Conservation (phyloP, 1,284 basidiomycete species). For the Ceratobasidium sp. region DNA sequence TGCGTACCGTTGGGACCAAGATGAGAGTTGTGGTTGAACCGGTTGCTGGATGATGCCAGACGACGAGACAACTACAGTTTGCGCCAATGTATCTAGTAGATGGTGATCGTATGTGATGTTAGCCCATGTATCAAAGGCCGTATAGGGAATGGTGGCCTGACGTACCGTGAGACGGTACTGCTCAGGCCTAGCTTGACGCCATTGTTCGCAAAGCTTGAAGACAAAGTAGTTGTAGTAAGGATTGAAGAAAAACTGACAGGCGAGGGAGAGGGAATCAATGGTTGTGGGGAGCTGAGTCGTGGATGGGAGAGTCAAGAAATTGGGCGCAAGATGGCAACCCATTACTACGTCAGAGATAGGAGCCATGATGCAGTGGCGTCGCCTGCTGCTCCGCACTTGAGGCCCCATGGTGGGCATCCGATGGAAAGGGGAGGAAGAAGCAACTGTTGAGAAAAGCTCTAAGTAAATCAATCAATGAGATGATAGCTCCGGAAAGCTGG, state of each 20-base stretch:
- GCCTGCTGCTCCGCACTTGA: neutral
- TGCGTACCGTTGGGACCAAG: too few relatives aligned
- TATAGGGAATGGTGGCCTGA: too few relatives aligned
- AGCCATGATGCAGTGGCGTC: neutral
- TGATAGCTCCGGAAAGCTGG: neutral
- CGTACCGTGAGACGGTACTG: too few relatives aligned
- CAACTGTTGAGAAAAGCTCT: neutral
- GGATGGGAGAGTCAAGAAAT: neutral
- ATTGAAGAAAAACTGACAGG: neutral
- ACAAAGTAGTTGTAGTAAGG: conserved; percentile 23
- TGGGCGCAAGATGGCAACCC: conserved; percentile 4
- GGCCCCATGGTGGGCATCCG: neutral
- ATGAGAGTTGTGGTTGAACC: too few relatives aligned
- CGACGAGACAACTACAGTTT: too few relatives aligned
- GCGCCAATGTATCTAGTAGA: too few relatives aligned
- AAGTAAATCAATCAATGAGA: neutral
- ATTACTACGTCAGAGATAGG: neutral
- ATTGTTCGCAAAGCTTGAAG: neutral
- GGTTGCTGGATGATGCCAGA: too few relatives aligned
- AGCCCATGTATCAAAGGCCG: too few relatives aligned
- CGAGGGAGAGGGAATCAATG: neutral
- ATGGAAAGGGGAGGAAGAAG: neutral
- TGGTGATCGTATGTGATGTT: too few relatives aligned
- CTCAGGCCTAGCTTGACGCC: neutral
- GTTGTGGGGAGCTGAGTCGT: neutral